Evolutionary conservation across 1,284 basidiomycete genomes (phyloP).

Genomic region (Tausonia pullulans): DNA sequence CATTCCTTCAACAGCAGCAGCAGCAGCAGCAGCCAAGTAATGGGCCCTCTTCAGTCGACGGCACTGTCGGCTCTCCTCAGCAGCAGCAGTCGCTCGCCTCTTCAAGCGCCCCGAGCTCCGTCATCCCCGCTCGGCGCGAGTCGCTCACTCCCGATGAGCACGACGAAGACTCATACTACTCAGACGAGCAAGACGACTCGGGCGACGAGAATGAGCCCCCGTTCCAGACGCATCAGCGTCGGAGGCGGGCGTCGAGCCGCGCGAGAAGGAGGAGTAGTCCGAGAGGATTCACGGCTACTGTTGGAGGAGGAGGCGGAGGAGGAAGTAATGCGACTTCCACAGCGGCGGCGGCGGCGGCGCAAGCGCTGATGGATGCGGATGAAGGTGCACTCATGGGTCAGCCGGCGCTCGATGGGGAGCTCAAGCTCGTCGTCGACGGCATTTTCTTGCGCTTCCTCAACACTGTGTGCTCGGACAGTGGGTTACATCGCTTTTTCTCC

Average conservation of each 20-base stretch:
- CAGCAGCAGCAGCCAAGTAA: background rate
- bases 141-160: conserved; percentile 1
- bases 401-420: conserved; percentile 42
- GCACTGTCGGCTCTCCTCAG: background rate
- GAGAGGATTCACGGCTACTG: no score
- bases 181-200: conserved; percentile 4
- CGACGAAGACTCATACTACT: conserved; percentile 6
- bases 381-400: background rate
- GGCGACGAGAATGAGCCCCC: background rate
- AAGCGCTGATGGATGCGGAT: no score
- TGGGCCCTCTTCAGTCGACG: background rate
- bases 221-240: background rate
- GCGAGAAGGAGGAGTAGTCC: no score
- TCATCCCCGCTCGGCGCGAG: background rate
- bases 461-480: conserved; percentile 78
- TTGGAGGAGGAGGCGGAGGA: background rate
- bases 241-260: no score
- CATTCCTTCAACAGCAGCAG: background rate
- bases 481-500: conserved; percentile 30
- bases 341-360: no score
- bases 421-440: conserved; percentile 68
- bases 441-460: conserved; percentile 88
- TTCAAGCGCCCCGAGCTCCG: background rate
- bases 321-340: background rate
- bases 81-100: background rate